phyloP scores from a whole-genome alignment of 2,329 filamentous ascomycete genomes.

The Pestalotiopsis sp. region DNA sequence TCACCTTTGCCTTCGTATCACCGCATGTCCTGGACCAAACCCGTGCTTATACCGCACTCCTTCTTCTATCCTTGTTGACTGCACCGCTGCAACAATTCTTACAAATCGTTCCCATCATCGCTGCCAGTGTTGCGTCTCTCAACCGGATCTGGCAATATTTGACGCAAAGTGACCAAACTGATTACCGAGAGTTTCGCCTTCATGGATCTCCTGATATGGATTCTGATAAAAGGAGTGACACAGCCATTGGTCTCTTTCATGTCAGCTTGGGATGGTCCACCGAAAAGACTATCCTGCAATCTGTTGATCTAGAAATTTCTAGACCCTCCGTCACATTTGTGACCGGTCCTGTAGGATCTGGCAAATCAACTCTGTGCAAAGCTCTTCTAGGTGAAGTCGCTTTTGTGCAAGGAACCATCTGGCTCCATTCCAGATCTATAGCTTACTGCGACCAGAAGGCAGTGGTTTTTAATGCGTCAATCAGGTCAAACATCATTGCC shows the following conservation, averaged over 20 bases:
- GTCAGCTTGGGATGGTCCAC: neutral
- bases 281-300: neutral
- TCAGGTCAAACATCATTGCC: conserved; percentile 30
- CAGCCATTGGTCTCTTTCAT: neutral
- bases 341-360: conserved; percentile 43
- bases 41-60: conserved; percentile 4
- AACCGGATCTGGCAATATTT: conserved; percentile 2
- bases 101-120: neutral
- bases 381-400: conserved; percentile 38
- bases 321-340: conserved; percentile 27
- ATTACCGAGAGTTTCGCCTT: neutral
- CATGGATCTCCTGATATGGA: neutral
- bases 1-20: conserved; percentile 2
- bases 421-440: conserved; percentile 21
- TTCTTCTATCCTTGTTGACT: neutral
- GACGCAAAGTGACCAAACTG: neutral
- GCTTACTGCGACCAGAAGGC: conserved; percentile 15
- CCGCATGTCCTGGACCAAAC: neutral
- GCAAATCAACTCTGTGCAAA: conserved; percentile 45
- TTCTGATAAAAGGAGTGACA: neutral
- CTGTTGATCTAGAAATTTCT: neutral
- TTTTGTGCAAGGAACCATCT: conserved; percentile 23
- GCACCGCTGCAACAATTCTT: neutral
- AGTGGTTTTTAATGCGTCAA: neutral
- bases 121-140: neutral